A percentile compares a stretch with the other conserved stretches of the same genome.
Conservation (phyloP, 208 protist species). For the Herpetomonas samuelpessoai region DNA sequence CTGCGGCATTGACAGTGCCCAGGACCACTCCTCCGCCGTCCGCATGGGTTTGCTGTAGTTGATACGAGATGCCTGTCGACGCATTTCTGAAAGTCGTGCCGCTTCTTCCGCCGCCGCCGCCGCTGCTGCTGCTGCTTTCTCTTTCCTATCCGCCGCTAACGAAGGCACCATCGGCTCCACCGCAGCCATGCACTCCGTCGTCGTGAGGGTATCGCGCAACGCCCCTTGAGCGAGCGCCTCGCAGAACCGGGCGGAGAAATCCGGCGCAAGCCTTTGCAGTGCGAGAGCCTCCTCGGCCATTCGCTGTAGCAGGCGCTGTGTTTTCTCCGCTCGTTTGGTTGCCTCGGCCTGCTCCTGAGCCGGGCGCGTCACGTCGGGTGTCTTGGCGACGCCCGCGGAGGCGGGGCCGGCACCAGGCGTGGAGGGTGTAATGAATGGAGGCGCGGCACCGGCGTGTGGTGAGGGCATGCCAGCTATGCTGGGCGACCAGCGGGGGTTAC, state of each 20-base stretch:
- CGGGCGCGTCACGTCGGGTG: too few species aligned
- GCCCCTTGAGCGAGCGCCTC: background rate
- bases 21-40: background rate
- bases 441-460: too few species aligned
- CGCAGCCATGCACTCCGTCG: background rate
- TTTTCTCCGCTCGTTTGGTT: background rate
- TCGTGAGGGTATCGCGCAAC: background rate
- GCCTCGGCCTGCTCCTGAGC: background rate
- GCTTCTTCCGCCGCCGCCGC: background rate
- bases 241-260: background rate
- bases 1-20: conserved; percentile 1
- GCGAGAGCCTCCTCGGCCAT: background rate
- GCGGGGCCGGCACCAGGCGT: too few species aligned
- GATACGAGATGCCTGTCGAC: background rate
- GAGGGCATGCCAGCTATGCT: too few species aligned
- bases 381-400: too few species aligned
- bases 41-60: background rate
- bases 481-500: too few species aligned
- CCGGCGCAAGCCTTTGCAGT: background rate
- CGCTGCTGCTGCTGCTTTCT: too few species aligned
- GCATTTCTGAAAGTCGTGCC: background rate
- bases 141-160: background rate
- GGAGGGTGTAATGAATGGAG: too few species aligned
- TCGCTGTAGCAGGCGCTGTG: background rate
- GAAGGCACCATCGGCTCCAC: background rate